Percentiles rank a stretch among this genome's conserved stretches.
These are phyloP conservation scores for Passiflora organensis DNA, from an alignment of 345 rosid genomes.

Conservation along the genomic window DNA sequence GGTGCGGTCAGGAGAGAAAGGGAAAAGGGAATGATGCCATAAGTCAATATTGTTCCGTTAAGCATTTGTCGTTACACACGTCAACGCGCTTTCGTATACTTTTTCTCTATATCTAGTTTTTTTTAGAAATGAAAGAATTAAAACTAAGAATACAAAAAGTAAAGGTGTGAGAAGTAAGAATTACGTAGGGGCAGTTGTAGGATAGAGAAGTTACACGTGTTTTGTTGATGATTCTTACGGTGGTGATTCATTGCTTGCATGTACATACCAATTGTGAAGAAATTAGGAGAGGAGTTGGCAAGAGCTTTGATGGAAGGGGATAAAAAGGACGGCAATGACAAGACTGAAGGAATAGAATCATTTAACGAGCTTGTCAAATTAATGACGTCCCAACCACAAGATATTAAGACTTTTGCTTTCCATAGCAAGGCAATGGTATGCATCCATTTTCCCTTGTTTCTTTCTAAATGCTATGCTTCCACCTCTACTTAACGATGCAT, in stretches of 20 bases:
- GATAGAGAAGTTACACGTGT: no score
- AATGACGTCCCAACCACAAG: constrained; percentile 52
- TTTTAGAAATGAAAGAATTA: no score
- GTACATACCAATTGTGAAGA: constrained; percentile 35
- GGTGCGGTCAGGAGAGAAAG: no score
- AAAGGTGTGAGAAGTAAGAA: no score
- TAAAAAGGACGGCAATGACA: constrained; percentile 27
- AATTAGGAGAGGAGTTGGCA: constrained; percentile 68
- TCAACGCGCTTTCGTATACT: no score
- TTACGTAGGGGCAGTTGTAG: no score
- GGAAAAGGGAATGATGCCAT: background rate
- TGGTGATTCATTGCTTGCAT: constrained; percentile 20
- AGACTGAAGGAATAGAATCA: constrained; percentile 41
- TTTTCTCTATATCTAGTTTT: no score
- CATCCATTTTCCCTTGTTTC: background rate
- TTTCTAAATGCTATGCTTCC: background rate
- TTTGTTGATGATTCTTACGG: background rate
- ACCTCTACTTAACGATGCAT: background rate
- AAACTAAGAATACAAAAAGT: no score
- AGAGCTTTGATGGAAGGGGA: constrained; percentile 65
- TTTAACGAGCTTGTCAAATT: constrained; percentile 70
- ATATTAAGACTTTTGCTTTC: constrained; percentile 70
- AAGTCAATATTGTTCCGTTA: no score
- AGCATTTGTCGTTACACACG: no score
- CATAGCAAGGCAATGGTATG: constrained; percentile 77